Base-by-base conservation (phyloP, 768 basidiomycete genomes). In the Daedaleopsis nitida region DNA sequence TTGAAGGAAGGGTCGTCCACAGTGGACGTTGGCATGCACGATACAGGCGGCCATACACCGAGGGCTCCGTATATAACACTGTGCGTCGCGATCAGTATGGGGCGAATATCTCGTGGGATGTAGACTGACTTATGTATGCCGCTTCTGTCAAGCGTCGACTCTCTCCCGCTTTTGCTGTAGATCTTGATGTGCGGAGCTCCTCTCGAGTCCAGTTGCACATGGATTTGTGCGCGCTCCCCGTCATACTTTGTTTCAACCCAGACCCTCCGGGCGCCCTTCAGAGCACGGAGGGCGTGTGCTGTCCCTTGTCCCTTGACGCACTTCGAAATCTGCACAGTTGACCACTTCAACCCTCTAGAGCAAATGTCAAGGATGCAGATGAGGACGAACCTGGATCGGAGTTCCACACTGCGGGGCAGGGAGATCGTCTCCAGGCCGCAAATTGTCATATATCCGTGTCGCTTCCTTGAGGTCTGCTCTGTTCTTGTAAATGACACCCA, bases 161-260 rank as follows among this genome's bases (percentile, higher is more conserved):
- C 85, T 17, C 94, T 76, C 59, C 84, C 87, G 67, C 90, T 94
- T 74, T 98, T 96, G 77, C 92, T 94, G 71, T 89, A 94, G 43
- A 96, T 94, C 1, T 76, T 86, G 61, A 96, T 89, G 37, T 75
- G 76, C 5, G 80, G 73, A 6, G 71, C 65, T 0, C 67, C 71
- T 14, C 77, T 71, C 4, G 66, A 68, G 5, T 68, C 61, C 2
- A 87, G 69, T 68, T 87, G 79, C 23, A 94, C 83, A 69, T 98
- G 95, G 27, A 96, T 93, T 67, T 98, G 95, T 57, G 94, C 88
- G n/a, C 95, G 82, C 73, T 96, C 94, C 11, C 95, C 95, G 59
- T 96, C 95, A 71, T 96, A 96, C 73, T 98, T 98, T 0, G 87
- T 94, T 75, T 98, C 95, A 1, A 89, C 91, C 85, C 90, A 96